These are phyloP conservation scores for Pichia sp. DNA, from an alignment of 1,139 yeast genomes.

Conservation along the genomic window DNA sequence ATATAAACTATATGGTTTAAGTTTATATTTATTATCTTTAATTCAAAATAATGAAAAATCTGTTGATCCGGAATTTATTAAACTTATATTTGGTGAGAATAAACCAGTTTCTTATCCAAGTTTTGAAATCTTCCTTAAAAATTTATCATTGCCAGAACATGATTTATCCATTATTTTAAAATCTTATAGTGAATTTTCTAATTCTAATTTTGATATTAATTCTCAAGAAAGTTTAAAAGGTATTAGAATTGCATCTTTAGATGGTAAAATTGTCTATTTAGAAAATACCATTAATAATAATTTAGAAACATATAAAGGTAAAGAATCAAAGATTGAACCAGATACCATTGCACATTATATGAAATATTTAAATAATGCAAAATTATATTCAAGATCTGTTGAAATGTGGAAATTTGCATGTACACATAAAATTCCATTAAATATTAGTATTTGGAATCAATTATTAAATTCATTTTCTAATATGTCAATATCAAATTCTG, in stretches of 20 bases:
- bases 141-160: too few species aligned
- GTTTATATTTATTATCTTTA: constrained; percentile 21
- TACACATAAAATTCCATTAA: constrained; percentile 13
- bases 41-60: constrained; percentile 11
- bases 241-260: constrained; percentile 15
- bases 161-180: constrained; percentile 3
- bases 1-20: constrained; percentile 18
- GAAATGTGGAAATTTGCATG: constrained; percentile 23
- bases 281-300: constrained; percentile 14
- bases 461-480: constrained; percentile 38
- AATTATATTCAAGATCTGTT: constrained; percentile 15
- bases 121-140: constrained; percentile 28
- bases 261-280: constrained; percentile 16
- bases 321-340: constrained; percentile 11
- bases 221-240: constrained; percentile 14
- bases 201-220: constrained; percentile 19
- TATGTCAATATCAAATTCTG: constrained; percentile 21
- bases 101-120: constrained; percentile 30
- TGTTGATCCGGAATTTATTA: constrained; percentile 21
- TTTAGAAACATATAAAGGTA: constrained; percentile 12
- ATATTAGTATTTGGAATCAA: constrained; percentile 39
- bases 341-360: constrained; percentile 13
- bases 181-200: constrained; percentile 2
- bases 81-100: constrained; percentile 17
- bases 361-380: constrained; percentile 14